Conservation (phyloP, 257 asterid species). For the Verbena officinalis region DNA sequence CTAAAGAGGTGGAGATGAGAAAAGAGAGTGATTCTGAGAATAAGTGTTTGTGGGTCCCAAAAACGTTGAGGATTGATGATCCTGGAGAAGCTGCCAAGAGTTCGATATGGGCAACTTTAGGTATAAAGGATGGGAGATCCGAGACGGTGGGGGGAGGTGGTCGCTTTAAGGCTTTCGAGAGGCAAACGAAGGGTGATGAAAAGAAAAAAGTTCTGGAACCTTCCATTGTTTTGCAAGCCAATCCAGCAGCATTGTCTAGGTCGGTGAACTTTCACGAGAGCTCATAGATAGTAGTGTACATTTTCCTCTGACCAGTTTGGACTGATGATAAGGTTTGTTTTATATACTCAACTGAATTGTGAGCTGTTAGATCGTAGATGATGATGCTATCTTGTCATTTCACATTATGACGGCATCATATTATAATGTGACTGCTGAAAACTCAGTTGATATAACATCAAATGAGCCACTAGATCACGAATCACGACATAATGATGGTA, state of each 20-base stretch:
- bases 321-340: too few relatives aligned
- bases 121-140: conserved; percentile 45
- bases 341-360: too few relatives aligned
- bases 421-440: too few relatives aligned
- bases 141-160: conserved; percentile 36
- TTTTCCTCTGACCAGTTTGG: conserved; percentile 1
- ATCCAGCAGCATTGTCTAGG: conserved; percentile 84
- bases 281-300: conserved; percentile 35
- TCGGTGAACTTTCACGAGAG: conserved; percentile 72
- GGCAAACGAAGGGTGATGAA: conserved; percentile 45
- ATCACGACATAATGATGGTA: too few relatives aligned
- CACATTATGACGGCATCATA: too few relatives aligned
- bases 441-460: neutral
- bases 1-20: conserved; percentile 26
- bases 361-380: too few relatives aligned
- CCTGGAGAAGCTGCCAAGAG: conserved; percentile 67
- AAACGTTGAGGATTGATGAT: conserved; percentile 56
- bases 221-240: conserved; percentile 66
- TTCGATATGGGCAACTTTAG: conserved; percentile 63
- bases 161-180: conserved; percentile 52
- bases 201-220: conserved; percentile 46
- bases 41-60: conserved; percentile 51
- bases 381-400: too few relatives aligned
- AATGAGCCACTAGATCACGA: too few relatives aligned
- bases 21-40: conserved; percentile 39